Evolutionary conservation across 345 rosid genomes (phyloP).

Genomic region (Pugionium dolabratum): DNA sequence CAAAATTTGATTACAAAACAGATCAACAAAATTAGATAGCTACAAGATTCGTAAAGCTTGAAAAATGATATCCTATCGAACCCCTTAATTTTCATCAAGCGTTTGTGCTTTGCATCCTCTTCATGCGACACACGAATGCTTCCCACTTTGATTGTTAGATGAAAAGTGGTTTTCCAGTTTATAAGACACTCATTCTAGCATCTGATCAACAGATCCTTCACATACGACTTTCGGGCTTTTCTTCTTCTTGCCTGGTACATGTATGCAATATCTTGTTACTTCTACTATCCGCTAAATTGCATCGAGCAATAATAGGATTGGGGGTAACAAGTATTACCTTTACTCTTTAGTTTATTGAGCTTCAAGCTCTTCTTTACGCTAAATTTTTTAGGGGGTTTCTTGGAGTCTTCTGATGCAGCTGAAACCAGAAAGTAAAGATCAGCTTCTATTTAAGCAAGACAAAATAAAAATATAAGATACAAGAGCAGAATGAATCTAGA

Average conservation of each 20-base stretch:
- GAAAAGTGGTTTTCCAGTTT: conserved; percentile 17
- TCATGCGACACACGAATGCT: not conserved
- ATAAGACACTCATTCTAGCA: conserved; percentile 33
- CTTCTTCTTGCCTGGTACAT: conserved; percentile 39
- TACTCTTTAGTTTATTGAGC: conserved; percentile 51
- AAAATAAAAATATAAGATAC: not conserved
- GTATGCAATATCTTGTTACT: conserved; percentile 6
- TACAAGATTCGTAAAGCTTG: not conserved
- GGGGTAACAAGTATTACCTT: conserved; percentile 31
- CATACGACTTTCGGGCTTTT: conserved; percentile 22
- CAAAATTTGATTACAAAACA: too few species aligned
- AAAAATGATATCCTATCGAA: conserved; percentile 3
- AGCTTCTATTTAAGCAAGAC: not conserved
- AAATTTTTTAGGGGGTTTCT: conserved; percentile 40
- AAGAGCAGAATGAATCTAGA: not conserved
- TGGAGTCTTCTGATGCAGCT: conserved; percentile 41
- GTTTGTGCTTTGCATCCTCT: not conserved
- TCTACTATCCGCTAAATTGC: not conserved
- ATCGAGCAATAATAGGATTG: too few species aligned
- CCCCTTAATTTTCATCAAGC: not conserved
- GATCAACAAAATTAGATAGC: not conserved
- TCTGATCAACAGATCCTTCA: conserved; percentile 35
- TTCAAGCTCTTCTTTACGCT: conserved; percentile 56
- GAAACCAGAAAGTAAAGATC: not conserved
- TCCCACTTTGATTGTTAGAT: conserved; percentile 2